Conservation (phyloP, 73 alveolate species). For the Paramecium tetraurelia region DNA sequence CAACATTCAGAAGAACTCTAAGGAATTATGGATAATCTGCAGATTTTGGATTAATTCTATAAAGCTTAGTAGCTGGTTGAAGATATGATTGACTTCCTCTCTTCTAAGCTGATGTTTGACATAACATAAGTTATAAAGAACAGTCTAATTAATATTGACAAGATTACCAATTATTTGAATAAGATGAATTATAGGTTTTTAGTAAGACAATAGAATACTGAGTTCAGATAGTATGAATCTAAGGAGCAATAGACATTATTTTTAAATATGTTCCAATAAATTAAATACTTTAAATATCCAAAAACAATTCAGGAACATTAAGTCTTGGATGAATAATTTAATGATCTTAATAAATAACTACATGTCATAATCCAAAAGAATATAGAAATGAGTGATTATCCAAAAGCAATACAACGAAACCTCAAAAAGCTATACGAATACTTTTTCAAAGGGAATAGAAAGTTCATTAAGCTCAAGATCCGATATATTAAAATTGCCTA, state of each 20-base stretch:
- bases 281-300: neutral
- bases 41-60: neutral
- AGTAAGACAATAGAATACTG: neutral
- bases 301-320: neutral
- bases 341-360: neutral
- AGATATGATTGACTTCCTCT: neutral
- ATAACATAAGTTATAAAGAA: conserved; percentile 2
- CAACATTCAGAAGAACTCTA: neutral
- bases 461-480: neutral
- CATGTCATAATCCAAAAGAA: neutral
- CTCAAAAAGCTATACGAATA: neutral
- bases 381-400: conserved; percentile 2
- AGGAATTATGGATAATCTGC: neutral
- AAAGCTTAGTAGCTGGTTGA: neutral
- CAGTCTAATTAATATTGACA: conserved; percentile 39
- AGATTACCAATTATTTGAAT: neutral
- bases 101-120: neutral
- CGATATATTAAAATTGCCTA: conserved; percentile 1
- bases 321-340: neutral
- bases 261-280: neutral
- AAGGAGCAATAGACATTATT: neutral
- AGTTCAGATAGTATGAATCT: conserved; percentile 1
- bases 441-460: conserved; percentile 29
- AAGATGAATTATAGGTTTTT: neutral
- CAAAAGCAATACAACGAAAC: neutral